A percentile compares a stretch with the other conserved stretches of the same genome.
These are phyloP conservation scores for Trypanosomatidae sp. DNA, from an alignment of 208 protist species.

Conservation along the genomic window DNA sequence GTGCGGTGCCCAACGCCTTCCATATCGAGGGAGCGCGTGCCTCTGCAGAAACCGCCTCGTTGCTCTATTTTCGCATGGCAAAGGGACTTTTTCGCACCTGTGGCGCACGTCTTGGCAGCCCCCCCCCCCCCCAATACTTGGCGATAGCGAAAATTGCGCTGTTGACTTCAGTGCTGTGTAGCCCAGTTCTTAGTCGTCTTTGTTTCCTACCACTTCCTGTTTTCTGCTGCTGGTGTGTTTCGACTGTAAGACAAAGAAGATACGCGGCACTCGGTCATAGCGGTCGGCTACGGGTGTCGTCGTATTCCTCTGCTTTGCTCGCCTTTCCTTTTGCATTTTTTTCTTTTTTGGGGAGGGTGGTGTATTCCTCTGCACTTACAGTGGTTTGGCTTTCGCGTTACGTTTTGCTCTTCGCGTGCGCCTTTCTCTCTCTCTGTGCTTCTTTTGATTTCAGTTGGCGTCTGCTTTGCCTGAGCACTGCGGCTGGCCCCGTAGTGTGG, in stretches of 20 bases:
- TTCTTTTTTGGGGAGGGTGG: background rate
- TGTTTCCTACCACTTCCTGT: background rate
- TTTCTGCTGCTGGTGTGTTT: background rate
- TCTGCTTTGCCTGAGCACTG: background rate
- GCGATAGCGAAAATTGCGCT: background rate
- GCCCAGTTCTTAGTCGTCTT: background rate
- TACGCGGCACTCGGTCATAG: background rate
- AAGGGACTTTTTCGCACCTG: too few relatives aligned
- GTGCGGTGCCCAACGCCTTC: background rate
- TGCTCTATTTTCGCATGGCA: too few relatives aligned
- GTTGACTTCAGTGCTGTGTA: background rate
- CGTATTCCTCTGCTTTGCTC: background rate
- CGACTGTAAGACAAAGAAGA: background rate
- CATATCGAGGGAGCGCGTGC: too few relatives aligned
- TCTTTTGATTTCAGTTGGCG: background rate
- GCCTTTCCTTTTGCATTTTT: background rate
- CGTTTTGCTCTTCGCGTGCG: background rate
- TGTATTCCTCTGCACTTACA: background rate
- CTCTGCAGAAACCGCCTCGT: too few relatives aligned
- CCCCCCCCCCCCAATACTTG: background rate
- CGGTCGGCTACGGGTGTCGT: background rate
- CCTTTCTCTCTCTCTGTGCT: background rate
- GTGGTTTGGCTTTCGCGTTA: background rate
- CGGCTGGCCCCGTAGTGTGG: background rate
- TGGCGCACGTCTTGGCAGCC: too few relatives aligned